Base-by-base conservation (phyloP, 1,284 basidiomycete genomes). In the Uromyces viciae-fabae region DNA sequence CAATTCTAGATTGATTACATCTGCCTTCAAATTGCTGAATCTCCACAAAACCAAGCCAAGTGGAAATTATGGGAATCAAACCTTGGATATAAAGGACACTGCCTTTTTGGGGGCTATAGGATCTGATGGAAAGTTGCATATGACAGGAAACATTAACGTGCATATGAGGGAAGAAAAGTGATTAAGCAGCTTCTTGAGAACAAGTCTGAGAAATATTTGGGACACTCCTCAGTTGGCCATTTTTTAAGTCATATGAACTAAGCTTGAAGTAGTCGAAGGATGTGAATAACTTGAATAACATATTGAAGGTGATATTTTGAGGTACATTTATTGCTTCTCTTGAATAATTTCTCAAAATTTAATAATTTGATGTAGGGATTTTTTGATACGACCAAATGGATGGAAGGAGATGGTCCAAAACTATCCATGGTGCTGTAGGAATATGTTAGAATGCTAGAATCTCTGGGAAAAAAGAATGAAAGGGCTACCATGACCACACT, bases 1-100 rank as follows among this genome's bases (percentile, higher is more conserved):
- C 58, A 62, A 28, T 3, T 62, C n/a, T 25, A 68, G 64, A 43
- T 68, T 68, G 64, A 68, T 25, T 68, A 43, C 38, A 62, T 62
- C 9, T 62, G 58, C 25, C 58, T 9, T 11, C 17, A 8, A 31
- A 62, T 62, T 31, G 14, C 64, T 1, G 31, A n/a, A 42, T 22
- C 54, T 22, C 38, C 64, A 15, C 38, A 68, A 25, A 68, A 43
- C 22, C 64, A 43, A n/a, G 64, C 64, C 5, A 33, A 68, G 22
- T 68, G 36, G 7, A 68, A 68, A 25, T 5, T 42, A 22, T 68
- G 36, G 64, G 64, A 38, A 11, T 25, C n/a, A n/a, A 68, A 40
- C 1, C 40, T 68, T 25, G 38, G 22, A n/a, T 68, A 68, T 11
- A 14, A 3, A 3, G 64, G 64, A 17, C 64, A 5, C 1, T 7